These are phyloP conservation scores for Cryptosporidium andersoni DNA, from an alignment of 169 alveolate species.

Conservation along the genomic window DNA sequence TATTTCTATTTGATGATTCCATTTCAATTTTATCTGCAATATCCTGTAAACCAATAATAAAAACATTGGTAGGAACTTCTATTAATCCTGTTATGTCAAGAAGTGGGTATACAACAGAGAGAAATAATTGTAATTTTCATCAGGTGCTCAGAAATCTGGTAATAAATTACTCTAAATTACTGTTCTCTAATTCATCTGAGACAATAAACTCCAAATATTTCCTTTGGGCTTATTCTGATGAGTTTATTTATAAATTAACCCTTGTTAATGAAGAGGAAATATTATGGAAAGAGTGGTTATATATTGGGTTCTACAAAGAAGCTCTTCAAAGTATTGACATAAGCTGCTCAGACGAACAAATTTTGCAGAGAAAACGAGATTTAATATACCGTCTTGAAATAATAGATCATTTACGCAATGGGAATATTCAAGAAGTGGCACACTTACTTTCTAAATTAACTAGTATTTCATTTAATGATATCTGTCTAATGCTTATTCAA, in stretches of 20 bases:
- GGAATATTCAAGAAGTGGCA: slow-evolving; percentile 21
- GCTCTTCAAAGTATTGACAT: slow-evolving; percentile 14
- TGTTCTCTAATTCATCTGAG: slow-evolving; percentile 1
- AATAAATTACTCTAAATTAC: slow-evolving; percentile 10
- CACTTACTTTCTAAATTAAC: slow-evolving; percentile 21
- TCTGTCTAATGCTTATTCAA: slow-evolving; percentile 37
- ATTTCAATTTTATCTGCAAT: slow-evolving; percentile 36
- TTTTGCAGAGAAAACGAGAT: not conserved
- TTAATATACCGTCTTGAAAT: slow-evolving; percentile 30
- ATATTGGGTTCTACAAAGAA: slow-evolving; percentile 56
- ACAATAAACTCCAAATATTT: not conserved
- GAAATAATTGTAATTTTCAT: not conserved
- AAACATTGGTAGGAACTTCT: slow-evolving; percentile 6
- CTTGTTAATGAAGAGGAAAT: slow-evolving; percentile 52
- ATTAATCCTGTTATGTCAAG: not conserved
- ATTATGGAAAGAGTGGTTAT: slow-evolving; percentile 61
- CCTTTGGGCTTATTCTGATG: slow-evolving; percentile 55
- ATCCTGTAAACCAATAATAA: slow-evolving; percentile 30
- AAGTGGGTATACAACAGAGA: not conserved
- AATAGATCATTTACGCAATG: slow-evolving; percentile 16
- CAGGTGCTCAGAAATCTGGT: slow-evolving; percentile 10
- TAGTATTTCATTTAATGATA: slow-evolving; percentile 53
- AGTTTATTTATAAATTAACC: slow-evolving; percentile 34
- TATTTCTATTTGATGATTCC: slow-evolving; percentile 32
- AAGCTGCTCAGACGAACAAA: slow-evolving; percentile 24